These are phyloP conservation scores for Cylindrotheca fusiformis DNA, from an alignment of 108 stramenopile species.

Conservation along the genomic window DNA sequence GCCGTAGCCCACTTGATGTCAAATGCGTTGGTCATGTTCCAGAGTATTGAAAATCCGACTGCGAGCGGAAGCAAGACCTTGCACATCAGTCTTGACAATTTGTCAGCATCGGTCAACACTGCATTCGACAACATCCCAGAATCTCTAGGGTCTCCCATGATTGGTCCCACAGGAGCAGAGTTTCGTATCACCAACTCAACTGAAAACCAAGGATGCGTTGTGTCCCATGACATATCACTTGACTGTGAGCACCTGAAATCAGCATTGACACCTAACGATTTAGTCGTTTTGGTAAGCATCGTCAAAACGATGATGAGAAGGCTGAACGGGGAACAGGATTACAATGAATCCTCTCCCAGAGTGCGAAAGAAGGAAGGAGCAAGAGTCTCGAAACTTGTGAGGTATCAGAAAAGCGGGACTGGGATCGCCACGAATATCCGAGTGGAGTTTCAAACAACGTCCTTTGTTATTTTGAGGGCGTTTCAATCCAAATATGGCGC, in stretches of 20 bases:
- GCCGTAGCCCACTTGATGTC: constrained; percentile 64
- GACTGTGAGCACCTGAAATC: constrained; percentile 61
- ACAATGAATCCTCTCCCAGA: not conserved
- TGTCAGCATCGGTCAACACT: constrained; percentile 57
- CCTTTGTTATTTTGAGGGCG: constrained; percentile 53
- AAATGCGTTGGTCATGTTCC: constrained; percentile 70
- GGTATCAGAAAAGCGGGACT: constrained; percentile 61
- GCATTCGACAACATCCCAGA: constrained; percentile 43
- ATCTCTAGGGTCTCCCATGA: constrained; percentile 42
- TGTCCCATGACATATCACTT: constrained; percentile 68
- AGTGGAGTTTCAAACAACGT: constrained; percentile 53
- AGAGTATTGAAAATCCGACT: constrained; percentile 75
- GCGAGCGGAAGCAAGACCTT: constrained; percentile 59
- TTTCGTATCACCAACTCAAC: constrained; percentile 64
- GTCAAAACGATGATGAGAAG: constrained; percentile 49
- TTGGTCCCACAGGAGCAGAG: constrained; percentile 60
- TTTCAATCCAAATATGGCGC: constrained; percentile 46
- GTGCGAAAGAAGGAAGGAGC: not conserved
- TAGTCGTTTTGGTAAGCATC: constrained; percentile 52
- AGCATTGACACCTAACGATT: constrained; percentile 61
- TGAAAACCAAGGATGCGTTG: constrained; percentile 52
- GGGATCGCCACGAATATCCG: constrained; percentile 68
- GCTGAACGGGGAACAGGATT: constrained; percentile 27
- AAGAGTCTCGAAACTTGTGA: constrained; percentile 28
- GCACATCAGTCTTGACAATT: constrained; percentile 67